Conservation (phyloP, 164 flowering plant species). For the Stephania japonica region DNA sequence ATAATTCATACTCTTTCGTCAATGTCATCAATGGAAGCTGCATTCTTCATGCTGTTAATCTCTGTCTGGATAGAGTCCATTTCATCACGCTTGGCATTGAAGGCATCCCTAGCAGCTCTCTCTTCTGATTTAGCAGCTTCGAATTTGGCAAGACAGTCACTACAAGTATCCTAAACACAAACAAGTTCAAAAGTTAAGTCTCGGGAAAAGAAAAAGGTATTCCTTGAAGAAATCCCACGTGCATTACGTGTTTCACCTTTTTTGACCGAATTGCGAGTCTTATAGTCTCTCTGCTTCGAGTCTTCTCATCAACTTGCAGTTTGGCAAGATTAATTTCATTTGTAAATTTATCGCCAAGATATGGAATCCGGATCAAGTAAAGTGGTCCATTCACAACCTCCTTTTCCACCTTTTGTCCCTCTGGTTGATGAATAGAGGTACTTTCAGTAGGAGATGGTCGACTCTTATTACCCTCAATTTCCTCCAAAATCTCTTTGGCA, state of each 20-base stretch:
- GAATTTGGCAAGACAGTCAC: constrained; percentile 24
- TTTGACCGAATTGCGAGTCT: constrained; percentile 32
- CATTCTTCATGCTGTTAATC: constrained; percentile 54
- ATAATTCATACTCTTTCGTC: constrained; percentile 44
- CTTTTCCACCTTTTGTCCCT: constrained; percentile 23
- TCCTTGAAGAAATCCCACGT: constrained; percentile 1
- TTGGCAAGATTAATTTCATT: constrained; percentile 51
- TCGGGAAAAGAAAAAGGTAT: constrained; percentile 1
- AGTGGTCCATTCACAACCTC: constrained; percentile 40
- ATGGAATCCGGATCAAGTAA: constrained; percentile 54
- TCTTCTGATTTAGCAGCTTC: constrained; percentile 51
- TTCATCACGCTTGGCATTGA: constrained; percentile 54
- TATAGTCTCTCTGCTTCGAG: constrained; percentile 55
- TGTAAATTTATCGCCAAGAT: constrained; percentile 46
- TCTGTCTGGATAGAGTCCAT: constrained; percentile 52
- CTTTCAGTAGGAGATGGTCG: constrained; percentile 16
- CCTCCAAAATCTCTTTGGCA: constrained; percentile 12
- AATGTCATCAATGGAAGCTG: constrained; percentile 63
- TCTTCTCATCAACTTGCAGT: constrained; percentile 52
- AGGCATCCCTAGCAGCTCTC: constrained; percentile 42
- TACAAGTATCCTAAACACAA: constrained; percentile 19
- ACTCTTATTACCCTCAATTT: constrained; percentile 2
- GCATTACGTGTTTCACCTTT: constrained; percentile 35
- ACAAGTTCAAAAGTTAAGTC: constrained; percentile 7
- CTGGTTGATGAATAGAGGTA: constrained; percentile 21